Percentiles rank a stretch among this genome's conserved stretches.
Conservation (phyloP, 805 yeast genomes). For the Metschnikowia kunwiensis region DNA sequence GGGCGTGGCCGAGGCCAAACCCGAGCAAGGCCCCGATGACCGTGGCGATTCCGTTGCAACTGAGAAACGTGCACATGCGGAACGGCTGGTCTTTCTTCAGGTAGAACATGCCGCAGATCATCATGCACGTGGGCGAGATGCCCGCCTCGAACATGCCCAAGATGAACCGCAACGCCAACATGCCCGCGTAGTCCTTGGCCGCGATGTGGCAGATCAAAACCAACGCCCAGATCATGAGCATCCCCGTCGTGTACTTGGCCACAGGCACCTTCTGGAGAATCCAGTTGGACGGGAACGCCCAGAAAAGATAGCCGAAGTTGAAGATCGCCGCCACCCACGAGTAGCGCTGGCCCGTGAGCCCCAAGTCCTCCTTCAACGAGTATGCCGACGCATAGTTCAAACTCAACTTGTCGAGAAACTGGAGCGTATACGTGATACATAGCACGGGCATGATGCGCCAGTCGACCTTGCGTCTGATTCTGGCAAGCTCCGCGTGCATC, state of each 20-base stretch:
- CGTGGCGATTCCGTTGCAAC: constrained; percentile 23
- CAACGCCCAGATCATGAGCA: constrained; percentile 17
- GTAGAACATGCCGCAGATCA: constrained; percentile 18
- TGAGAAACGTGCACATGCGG: constrained; percentile 17
- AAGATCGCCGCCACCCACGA: constrained; percentile 18
- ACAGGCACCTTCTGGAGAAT: constrained; percentile 18
- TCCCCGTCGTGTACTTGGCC: constrained; percentile 14
- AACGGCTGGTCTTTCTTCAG: constrained; percentile 13
- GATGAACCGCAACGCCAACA: constrained; percentile 15
- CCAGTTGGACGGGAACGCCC: constrained; percentile 18
- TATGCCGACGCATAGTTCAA: constrained; percentile 19
- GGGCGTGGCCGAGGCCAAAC: constrained; percentile 19
- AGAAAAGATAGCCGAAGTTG: constrained; percentile 17
- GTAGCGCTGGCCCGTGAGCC: constrained; percentile 17
- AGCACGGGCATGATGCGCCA: constrained; percentile 28
- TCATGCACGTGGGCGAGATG: constrained; percentile 15
- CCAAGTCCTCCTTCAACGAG: constrained; percentile 17
- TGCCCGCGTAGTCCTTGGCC: constrained; percentile 13
- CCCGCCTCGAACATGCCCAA: constrained; percentile 19
- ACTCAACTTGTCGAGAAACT: constrained; percentile 18
- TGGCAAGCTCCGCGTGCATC: constrained; percentile 18
- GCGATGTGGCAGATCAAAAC: constrained; percentile 17
- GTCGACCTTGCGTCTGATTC: constrained; percentile 34
- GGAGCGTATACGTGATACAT: constrained; percentile 24
- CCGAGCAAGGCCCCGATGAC: constrained; percentile 22